A percentile compares a stretch with the other conserved stretches of the same genome.
Conservation (phyloP, 1,284 basidiomycete genomes). For the Cryptococcus sp. region DNA sequence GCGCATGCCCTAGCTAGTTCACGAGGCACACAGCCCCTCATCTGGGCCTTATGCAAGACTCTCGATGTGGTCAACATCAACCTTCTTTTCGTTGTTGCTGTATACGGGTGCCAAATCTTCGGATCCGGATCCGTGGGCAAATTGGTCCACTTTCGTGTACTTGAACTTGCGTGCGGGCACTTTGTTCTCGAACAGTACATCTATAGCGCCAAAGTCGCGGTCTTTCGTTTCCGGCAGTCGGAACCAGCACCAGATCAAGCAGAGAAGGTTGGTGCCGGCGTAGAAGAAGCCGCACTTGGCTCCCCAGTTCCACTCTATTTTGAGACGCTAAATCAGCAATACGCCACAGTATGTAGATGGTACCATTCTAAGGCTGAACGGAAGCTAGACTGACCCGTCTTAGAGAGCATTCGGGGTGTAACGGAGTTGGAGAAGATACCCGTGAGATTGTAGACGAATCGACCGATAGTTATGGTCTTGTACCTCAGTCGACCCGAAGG, state of each 20-base stretch:
- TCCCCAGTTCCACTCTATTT: constrained; percentile 26
- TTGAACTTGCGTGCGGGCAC: constrained; percentile 31
- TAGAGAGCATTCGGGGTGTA: constrained; percentile 6
- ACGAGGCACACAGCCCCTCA: too few species aligned
- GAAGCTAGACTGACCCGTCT: neutral
- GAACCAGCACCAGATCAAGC: constrained; percentile 29
- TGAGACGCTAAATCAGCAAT: neutral
- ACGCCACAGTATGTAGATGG: too few species aligned
- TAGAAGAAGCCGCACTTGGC: constrained; percentile 50
- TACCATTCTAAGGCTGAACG: too few species aligned
- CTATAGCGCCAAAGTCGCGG: constrained; percentile 31
- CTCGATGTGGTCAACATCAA: constrained; percentile 1
- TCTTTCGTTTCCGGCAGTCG: constrained; percentile 51
- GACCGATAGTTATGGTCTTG: constrained; percentile 55
- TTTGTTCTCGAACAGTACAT: constrained; percentile 25
- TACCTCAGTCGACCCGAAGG: constrained; percentile 53
- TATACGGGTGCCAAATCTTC: neutral
- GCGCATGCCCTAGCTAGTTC: too few species aligned
- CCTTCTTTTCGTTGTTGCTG: constrained; percentile 5
- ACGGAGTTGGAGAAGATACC: constrained; percentile 27
- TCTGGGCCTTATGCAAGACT: neutral
- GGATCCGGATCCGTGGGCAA: neutral
- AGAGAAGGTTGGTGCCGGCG: constrained; percentile 29
- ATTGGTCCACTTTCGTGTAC: constrained; percentile 22
- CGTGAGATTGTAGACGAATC: constrained; percentile 30